Base-by-base conservation (phyloP, 805 yeast genomes). In the Metschnikowia hibisci region DNA sequence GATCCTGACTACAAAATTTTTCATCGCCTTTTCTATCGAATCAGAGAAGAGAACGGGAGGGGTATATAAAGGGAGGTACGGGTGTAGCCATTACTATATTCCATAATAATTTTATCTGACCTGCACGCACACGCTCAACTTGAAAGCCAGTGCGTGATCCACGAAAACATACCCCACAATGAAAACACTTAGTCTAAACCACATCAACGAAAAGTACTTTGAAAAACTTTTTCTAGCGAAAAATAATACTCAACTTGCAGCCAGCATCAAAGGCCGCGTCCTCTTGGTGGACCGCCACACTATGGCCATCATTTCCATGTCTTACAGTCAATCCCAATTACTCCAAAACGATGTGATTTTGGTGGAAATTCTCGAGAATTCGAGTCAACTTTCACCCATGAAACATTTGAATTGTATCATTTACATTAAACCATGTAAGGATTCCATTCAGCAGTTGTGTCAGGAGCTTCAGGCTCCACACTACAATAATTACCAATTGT, bases 301-400 rank as follows among this genome's bases (percentile, higher is more conserved):
- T 53, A 86, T 95, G 5, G 74, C 89, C 0, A 80, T 89, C 18
- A 78, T 93, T 16, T 88, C 97, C n/a, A 74, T 93, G 77, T 81
- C 85, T 53, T 79, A 95, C 23, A 85, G 96, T 2, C 99, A 93
- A 60, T 82, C 95, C 3, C 85, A 82, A 43, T 71, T 93, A 34
- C 73, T 93, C 30, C 80, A 84, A 51, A 78, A 87, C 53, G 96
- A 91, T 48, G 78, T 93, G n/a, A 88, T 86, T 46, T 71, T 93
- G 39, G 82, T 88, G 35, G 96, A 88, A 56, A 56, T 64, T 51
- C 54, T 70, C 14, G 71, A 67, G 15, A 65, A 72, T 34, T 72
- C 93, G 34, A 87, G 82, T 55, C 76, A 75, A 32, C 75, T 90
- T 75, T 80, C 89, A 45, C 33, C 45, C 7, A 68, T 70, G 74